These are phyloP conservation scores for Metarhizium robertsii DNA, from an alignment of 2,329 filamentous ascomycete species.

Conservation along the genomic window DNA sequence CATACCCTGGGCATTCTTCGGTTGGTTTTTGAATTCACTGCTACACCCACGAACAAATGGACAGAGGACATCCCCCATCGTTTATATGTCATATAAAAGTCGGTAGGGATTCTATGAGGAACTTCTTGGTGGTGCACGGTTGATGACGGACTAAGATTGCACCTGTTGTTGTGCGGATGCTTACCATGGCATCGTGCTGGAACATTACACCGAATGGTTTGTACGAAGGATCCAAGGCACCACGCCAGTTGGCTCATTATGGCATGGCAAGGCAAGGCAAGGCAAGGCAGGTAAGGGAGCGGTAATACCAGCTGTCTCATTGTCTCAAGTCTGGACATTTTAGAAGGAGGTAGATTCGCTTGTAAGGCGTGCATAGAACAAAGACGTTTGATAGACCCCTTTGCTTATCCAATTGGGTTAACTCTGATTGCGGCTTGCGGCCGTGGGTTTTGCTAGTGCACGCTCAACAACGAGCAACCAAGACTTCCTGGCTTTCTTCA, in stretches of 20 bases:
- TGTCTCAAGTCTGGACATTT: neutral
- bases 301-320: neutral
- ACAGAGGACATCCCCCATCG: neutral
- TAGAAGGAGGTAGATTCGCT: conserved; percentile 3
- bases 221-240: neutral
- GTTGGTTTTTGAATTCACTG: neutral
- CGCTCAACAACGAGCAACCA: conserved; percentile 16
- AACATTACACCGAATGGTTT: neutral
- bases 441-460: conserved; percentile 20
- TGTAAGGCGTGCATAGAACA: conserved; percentile 12
- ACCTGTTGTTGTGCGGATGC: neutral
- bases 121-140: neutral
- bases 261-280: neutral
- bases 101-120: neutral
- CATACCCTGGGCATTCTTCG: neutral
- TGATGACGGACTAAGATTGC: neutral
- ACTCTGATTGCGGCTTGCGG: conserved; percentile 22
- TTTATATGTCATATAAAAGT: neutral
- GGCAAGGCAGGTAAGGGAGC: neutral
- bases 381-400: conserved; percentile 10
- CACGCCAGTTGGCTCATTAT: neutral
- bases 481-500: conserved; percentile 16
- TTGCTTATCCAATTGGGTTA: conserved; percentile 20
- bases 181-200: neutral
- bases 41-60: neutral